phyloP scores from a whole-genome alignment of 208 protist species.

The Entamoeba invadens region DNA sequence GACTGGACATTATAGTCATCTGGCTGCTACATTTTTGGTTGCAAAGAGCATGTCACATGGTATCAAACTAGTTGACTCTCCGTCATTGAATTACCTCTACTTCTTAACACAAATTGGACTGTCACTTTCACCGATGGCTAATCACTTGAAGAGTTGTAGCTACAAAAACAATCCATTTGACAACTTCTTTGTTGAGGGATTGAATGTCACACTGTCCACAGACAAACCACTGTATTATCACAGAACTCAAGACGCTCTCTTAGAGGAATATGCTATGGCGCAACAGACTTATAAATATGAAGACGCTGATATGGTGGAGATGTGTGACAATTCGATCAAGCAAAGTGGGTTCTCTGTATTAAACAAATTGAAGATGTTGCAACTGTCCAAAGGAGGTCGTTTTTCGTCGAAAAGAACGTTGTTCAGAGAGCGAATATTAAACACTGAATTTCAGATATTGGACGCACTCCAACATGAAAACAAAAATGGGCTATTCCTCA shows the following conservation, averaged over 20 bases:
- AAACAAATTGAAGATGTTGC: neutral
- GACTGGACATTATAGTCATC: conserved; percentile 57
- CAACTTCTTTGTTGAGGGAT: neutral
- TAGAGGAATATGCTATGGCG: conserved; percentile 14
- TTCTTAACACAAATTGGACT: conserved; percentile 89
- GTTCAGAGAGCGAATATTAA: neutral
- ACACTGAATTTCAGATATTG: neutral
- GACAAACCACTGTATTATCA: conserved; percentile 52
- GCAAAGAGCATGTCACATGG: conserved; percentile 76
- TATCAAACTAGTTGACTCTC: conserved; percentile 28
- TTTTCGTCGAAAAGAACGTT: conserved; percentile 17
- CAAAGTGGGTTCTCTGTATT: neutral
- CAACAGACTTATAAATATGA: conserved; percentile 3
- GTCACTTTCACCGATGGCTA: conserved; percentile 89
- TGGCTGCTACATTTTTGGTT: conserved; percentile 50
- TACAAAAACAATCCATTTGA: conserved; percentile 85
- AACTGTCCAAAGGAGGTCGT: no score
- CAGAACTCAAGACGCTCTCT: conserved; percentile 40
- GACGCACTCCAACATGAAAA: neutral
- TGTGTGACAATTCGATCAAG: neutral
- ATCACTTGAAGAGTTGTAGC: conserved; percentile 85
- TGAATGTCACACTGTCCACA: conserved; percentile 1
- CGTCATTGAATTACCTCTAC: conserved; percentile 85
- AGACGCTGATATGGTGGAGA: conserved; percentile 10
- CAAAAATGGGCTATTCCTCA: neutral